A percentile compares a stretch with the other conserved stretches of the same genome.
phyloP scores from a whole-genome alignment of 495 filamentous ascomycete species.

The Haplographium delicatum region DNA sequence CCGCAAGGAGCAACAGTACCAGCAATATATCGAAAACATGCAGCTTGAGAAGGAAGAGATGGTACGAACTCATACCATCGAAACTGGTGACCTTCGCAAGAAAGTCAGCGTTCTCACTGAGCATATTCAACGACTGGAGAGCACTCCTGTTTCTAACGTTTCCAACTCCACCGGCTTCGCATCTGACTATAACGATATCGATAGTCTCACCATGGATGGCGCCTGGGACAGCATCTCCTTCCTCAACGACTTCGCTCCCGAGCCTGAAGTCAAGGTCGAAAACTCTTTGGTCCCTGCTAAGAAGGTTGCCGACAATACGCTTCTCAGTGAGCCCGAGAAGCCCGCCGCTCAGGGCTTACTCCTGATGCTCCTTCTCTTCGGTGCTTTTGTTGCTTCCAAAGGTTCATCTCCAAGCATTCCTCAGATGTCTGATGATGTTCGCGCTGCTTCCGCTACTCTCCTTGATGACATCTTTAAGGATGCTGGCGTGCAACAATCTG shows the following conservation, averaged over 20 bases:
- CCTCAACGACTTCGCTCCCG: slow-evolving; percentile 53
- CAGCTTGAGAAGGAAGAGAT: slow-evolving; percentile 88
- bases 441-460: slow-evolving; percentile 83
- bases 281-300: slow-evolving; percentile 48
- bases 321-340: slow-evolving; percentile 53
- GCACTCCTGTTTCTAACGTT: slow-evolving; percentile 51
- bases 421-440: slow-evolving; percentile 86
- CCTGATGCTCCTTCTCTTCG: slow-evolving; percentile 88
- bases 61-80: slow-evolving; percentile 82
- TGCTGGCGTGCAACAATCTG: slow-evolving; percentile 50
- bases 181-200: slow-evolving; percentile 73
- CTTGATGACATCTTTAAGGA: slow-evolving; percentile 85
- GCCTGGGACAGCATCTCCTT: slow-evolving; percentile 79
- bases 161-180: slow-evolving; percentile 56
- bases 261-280: slow-evolving; percentile 45
- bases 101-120: slow-evolving; percentile 86
- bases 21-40: slow-evolving; percentile 69
- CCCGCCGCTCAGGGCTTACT: slow-evolving; percentile 59
- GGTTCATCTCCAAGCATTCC: slow-evolving; percentile 63
- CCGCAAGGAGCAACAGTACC: slow-evolving; percentile 62
- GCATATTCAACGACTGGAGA: slow-evolving; percentile 74
- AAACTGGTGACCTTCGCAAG: slow-evolving; percentile 93
- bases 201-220: slow-evolving; percentile 72
- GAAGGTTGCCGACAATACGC: slow-evolving; percentile 49
- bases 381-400: slow-evolving; percentile 93